phyloP scores from a whole-genome alignment of 2,329 filamentous ascomycete genomes.

The Biscogniauxia marginata region DNA sequence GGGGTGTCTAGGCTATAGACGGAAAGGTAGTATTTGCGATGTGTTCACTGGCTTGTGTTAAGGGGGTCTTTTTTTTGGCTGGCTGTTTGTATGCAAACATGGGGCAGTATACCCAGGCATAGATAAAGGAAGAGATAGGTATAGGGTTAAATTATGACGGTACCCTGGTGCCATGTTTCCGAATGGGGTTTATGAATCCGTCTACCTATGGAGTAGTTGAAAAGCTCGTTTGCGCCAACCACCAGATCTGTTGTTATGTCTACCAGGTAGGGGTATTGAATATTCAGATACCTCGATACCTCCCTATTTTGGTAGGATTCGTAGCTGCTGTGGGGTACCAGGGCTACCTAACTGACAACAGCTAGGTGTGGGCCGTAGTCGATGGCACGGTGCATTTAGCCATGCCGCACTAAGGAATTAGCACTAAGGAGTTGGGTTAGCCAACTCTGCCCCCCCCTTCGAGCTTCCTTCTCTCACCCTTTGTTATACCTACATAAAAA shows the following conservation, averaged over 20 bases:
- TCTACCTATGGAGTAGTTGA: background rate
- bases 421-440: background rate
- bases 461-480: background rate
- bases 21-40: background rate
- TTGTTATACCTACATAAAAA: background rate
- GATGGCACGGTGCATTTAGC: no score
- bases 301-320: no score
- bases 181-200: background rate
- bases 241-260: no score
- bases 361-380: no score
- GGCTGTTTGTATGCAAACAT: background rate
- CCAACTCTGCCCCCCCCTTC: background rate
- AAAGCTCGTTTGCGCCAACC: background rate
- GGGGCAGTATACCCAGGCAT: constrained; percentile 1
- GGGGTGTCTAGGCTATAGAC: background rate
- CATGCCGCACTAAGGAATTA: no score
- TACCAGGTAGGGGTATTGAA: no score
- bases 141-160: background rate
- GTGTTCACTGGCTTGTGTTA: background rate
- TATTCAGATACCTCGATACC: no score
- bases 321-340: no score
- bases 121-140: background rate
- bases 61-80: background rate
- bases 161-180: background rate
- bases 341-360: no score